phyloP scores from a whole-genome alignment of 805 yeast species.

The Candida peoriensis region DNA sequence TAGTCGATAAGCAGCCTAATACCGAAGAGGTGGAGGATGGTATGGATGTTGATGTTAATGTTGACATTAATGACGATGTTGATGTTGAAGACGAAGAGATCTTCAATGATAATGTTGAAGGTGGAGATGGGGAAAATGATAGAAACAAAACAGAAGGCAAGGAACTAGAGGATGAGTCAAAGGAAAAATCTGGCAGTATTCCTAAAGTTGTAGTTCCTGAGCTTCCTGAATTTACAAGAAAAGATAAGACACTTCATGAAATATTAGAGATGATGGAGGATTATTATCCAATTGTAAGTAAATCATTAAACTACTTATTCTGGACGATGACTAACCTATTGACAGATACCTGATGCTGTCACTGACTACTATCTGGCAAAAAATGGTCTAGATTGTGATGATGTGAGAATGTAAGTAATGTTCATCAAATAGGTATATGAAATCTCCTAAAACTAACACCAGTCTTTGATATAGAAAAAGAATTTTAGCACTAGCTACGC shows the following conservation, averaged over 20 bases:
- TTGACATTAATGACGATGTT: constrained; percentile 14
- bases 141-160: constrained; percentile 2
- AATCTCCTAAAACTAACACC: constrained; percentile 30
- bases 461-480: constrained; percentile 29
- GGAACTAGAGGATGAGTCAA: constrained; percentile 7
- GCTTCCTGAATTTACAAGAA: constrained; percentile 64
- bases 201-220: constrained; percentile 27
- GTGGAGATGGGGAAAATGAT: no score
- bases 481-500: constrained; percentile 89
- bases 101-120: constrained; percentile 20
- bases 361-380: constrained; percentile 86
- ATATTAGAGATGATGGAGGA: constrained; percentile 87
- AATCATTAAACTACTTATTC: not conserved
- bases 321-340: not conserved
- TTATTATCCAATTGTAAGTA: constrained; percentile 66
- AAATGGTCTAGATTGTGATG: constrained; percentile 80
- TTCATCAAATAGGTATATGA: not conserved
- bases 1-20: no score
- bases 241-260: constrained; percentile 80
- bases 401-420: constrained; percentile 45
- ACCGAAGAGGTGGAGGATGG: no score
- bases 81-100: constrained; percentile 24
- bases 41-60: no score
- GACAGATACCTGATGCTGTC: constrained; percentile 84
- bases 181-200: constrained; percentile 9